Evolutionary conservation across 495 filamentous ascomycete species (phyloP), one percentile per base, ranked within the genome.

Genomic region (Patellaria atrata): DNA sequence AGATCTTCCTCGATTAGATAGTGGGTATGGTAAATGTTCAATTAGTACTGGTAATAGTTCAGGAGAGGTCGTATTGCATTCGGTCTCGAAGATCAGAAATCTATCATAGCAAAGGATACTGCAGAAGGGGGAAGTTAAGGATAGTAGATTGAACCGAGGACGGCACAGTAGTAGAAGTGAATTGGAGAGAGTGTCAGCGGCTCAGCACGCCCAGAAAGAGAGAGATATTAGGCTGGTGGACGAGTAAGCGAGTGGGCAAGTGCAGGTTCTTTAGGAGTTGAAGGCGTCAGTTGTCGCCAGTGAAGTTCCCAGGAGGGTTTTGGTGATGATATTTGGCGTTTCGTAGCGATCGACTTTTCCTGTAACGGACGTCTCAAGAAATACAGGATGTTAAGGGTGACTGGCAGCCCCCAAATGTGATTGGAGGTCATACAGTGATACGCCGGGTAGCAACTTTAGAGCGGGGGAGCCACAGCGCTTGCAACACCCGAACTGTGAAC

Each of bases 71-170:
- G n/a, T n/a, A n/a, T n/a, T n/a, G n/a, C n/a, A n/a, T n/a, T n/a
- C n/a, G n/a, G n/a, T n/a, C n/a, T n/a, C n/a, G n/a, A n/a, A n/a
- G n/a, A n/a, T n/a, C n/a, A n/a, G n/a, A n/a, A n/a, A n/a, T n/a
- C n/a, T n/a, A n/a, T n/a, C n/a, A n/a, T n/a, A 47, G 39, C 28
- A 34, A 43, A 34, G 25, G 44, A 42, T 39, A 21, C 27, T 19
- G 37, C 22, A 35, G 33, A 30, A 34, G 13, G 41, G 18, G 33
- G 22, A 37, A 35, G 38, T 50, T 49, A 45, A 45, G 39, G 46
- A 43, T 31, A 45, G 46, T 38, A n/a, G n/a, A n/a, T n/a, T n/a
- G n/a, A n/a, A n/a, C n/a, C n/a, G n/a, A n/a, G n/a, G n/a, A 2
- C 17, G 22, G 32, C 17, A 16, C 11, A 13, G 16, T 22, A 34